These are phyloP conservation scores for Wickerhamomyces alni DNA, from an alignment of 805 yeast genomes.

Conservation along the genomic window DNA sequence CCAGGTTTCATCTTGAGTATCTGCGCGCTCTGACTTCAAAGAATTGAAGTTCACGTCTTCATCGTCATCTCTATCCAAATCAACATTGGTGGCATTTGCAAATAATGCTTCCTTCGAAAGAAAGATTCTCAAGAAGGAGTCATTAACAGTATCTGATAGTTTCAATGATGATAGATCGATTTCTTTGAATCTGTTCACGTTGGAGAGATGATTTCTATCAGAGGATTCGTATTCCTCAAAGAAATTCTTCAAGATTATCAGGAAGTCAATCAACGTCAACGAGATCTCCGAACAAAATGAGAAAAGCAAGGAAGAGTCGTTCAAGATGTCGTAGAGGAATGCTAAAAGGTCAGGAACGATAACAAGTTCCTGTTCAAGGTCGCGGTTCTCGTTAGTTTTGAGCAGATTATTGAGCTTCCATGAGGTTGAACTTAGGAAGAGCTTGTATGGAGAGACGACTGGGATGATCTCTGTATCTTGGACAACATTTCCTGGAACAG, in stretches of 20 bases:
- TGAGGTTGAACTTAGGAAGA: constrained; percentile 12
- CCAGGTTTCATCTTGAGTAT: constrained; percentile 24
- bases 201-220: constrained; percentile 23
- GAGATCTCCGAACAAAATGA: constrained; percentile 18
- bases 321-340: constrained; percentile 8
- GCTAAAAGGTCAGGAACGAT: constrained; percentile 11
- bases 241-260: constrained; percentile 21
- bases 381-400: constrained; percentile 12
- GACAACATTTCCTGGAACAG: background rate
- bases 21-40: constrained; percentile 4
- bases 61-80: constrained; percentile 44
- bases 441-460: constrained; percentile 7
- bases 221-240: constrained; percentile 30
- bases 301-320: constrained; percentile 1
- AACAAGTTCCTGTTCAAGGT: constrained; percentile 15
- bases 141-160: constrained; percentile 27
- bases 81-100: constrained; percentile 29
- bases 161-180: constrained; percentile 15
- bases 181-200: constrained; percentile 16
- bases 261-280: constrained; percentile 19
- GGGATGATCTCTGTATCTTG: background rate
- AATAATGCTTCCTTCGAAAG: constrained; percentile 42
- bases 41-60: constrained; percentile 40
- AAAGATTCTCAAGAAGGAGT: constrained; percentile 35
- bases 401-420: constrained; percentile 15